Evolutionary conservation across 2,329 filamentous ascomycete genomes (phyloP).

Genomic region (Aspergillus nomiae): DNA sequence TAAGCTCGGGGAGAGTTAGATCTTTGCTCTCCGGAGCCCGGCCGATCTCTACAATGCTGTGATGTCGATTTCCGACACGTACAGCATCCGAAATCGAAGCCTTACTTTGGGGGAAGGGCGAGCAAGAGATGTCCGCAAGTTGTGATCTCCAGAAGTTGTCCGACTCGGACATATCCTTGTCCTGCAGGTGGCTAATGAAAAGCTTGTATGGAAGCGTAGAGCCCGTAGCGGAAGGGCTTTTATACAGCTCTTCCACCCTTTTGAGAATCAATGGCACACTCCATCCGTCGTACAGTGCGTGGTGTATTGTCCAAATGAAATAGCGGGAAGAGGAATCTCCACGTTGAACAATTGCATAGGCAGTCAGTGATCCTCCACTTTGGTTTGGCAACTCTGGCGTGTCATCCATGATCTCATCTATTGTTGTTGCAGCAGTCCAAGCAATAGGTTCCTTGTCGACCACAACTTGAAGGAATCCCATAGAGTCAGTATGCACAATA

Average conservation of each 20-base stretch:
- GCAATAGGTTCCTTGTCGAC: slow-evolving; percentile 35
- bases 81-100: slow-evolving; percentile 21
- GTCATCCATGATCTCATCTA: slow-evolving; percentile 30
- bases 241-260: slow-evolving; percentile 41
- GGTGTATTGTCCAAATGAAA: slow-evolving; percentile 55
- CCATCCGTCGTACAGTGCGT: slow-evolving; percentile 57
- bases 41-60: slow-evolving; percentile 26
- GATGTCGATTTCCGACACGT: slow-evolving; percentile 28
- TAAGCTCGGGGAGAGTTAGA: slow-evolving; percentile 51
- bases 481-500: slow-evolving; percentile 42
- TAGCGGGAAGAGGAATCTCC: slow-evolving; percentile 29
- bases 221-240: slow-evolving; percentile 6
- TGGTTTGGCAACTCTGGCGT: slow-evolving; percentile 30
- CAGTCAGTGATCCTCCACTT: slow-evolving; percentile 38
- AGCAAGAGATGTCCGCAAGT: slow-evolving; percentile 27
- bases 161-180: slow-evolving; percentile 28
- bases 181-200: slow-evolving; percentile 35
- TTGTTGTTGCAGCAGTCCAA: slow-evolving; percentile 35
- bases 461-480: slow-evolving; percentile 45
- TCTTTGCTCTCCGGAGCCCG: slow-evolving; percentile 22
- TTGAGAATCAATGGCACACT: slow-evolving; percentile 41
- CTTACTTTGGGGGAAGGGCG: slow-evolving; percentile 33
- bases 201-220: slow-evolving; percentile 26
- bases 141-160: slow-evolving; percentile 38
- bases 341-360: slow-evolving; percentile 39